phyloP scores from a whole-genome alignment of 75 land plant genomes.

The Cupressus sempervirens region DNA sequence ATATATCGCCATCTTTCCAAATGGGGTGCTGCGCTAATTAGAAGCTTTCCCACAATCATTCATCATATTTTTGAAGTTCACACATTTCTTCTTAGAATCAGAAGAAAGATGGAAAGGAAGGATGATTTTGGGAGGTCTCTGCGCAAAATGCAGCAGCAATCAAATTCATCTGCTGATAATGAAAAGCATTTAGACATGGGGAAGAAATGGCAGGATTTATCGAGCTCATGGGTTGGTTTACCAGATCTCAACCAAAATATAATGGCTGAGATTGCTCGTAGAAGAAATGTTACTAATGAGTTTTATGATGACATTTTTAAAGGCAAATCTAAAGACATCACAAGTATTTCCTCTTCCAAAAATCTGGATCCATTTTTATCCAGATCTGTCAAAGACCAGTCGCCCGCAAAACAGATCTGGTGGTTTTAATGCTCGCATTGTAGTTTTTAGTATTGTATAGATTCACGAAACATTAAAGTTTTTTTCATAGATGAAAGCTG shows the following conservation, averaged over 20 bases:
- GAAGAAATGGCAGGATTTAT: not conserved
- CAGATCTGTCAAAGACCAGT: not conserved
- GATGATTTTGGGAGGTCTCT: too few species aligned
- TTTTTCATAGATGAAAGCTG: too few species aligned
- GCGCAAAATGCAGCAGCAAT: too few species aligned
- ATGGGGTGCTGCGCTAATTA: not conserved
- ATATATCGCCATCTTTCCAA: not conserved
- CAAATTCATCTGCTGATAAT: too few species aligned
- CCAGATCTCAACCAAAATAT: not conserved
- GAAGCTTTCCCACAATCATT: not conserved
- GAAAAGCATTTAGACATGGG: too few species aligned
- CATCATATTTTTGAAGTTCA: not conserved
- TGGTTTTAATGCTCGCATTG: not conserved
- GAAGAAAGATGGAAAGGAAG: not conserved
- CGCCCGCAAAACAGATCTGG: not conserved
- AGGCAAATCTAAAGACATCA: not conserved
- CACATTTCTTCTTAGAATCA: not conserved
- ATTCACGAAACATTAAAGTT: too few species aligned
- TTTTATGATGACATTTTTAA: conserved; percentile 4
- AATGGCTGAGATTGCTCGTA: not conserved
- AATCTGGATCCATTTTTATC: not conserved
- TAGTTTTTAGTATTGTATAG: not conserved
- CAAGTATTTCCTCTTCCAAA: not conserved
- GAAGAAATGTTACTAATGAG: not conserved
- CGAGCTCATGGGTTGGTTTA: not conserved